Percentiles rank a stretch among this genome's conserved stretches.
Conservation (phyloP, 2,329 filamentous ascomycete species). For the Venturia asperata region DNA sequence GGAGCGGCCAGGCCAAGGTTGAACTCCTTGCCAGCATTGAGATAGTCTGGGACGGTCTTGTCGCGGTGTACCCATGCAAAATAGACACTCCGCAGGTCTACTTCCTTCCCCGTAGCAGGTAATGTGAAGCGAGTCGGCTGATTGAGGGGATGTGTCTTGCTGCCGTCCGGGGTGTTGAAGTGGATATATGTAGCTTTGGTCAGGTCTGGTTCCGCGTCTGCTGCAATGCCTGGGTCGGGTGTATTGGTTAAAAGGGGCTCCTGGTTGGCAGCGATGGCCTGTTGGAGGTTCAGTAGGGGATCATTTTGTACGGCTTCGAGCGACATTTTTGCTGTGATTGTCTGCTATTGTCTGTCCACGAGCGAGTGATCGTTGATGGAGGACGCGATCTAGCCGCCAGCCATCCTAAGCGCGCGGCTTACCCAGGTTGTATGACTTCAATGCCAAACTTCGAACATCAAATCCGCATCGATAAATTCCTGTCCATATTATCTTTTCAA, state of each 20-base stretch:
- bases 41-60: constrained; percentile 82
- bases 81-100: constrained; percentile 90
- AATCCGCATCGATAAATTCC: background rate
- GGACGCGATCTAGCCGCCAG: constrained; percentile 10
- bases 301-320: constrained; percentile 53
- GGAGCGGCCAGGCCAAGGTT: constrained; percentile 62
- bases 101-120: constrained; percentile 52
- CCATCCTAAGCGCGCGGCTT: background rate
- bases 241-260: constrained; percentile 68
- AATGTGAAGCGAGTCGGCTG: constrained; percentile 72
- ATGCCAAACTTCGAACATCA: background rate
- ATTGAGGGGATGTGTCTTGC: constrained; percentile 51
- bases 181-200: constrained; percentile 63
- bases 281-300: constrained; percentile 74
- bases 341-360: background rate
- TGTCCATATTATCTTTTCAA: background rate
- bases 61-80: constrained; percentile 95
- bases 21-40: constrained; percentile 69
- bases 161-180: constrained; percentile 28
- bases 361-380: background rate
- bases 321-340: background rate
- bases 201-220: constrained; percentile 56
- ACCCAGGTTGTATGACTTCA: background rate
- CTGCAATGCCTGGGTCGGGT: constrained; percentile 53
- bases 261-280: constrained; percentile 65